A percentile compares a stretch with the other conserved stretches of the same genome.
phyloP scores from a whole-genome alignment of 768 basidiomycete species.

The Tylopilus felleus region DNA sequence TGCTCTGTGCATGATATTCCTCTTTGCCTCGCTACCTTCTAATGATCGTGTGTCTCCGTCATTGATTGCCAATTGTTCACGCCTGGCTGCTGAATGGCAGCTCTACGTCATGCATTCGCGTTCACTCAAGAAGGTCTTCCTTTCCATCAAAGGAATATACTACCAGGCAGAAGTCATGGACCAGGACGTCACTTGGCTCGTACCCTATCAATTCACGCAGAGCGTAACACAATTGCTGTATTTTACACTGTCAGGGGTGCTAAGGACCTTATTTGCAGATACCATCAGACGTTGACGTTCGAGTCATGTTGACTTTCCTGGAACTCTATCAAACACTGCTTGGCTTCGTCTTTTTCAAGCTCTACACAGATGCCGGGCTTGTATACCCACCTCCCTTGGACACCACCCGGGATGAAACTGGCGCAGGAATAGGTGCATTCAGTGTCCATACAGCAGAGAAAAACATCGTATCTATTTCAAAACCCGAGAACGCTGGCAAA shows the following conservation, averaged over 20 bases:
- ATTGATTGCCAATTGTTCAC: conserved; percentile 85
- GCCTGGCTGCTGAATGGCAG: conserved; percentile 94
- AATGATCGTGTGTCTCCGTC: conserved; percentile 75
- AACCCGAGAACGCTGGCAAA: conserved; percentile 19
- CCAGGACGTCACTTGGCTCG: conserved; percentile 91
- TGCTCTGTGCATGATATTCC: conserved; percentile 89
- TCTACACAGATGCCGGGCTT: conserved; percentile 92
- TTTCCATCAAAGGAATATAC: conserved; percentile 97
- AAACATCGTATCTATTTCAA: conserved; percentile 18
- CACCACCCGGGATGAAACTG: conserved; percentile 72
- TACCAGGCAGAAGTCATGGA: conserved; percentile 96
- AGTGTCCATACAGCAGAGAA: conserved; percentile 54
- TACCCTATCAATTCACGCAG: conserved; percentile 97
- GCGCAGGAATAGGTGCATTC: conserved; percentile 88
- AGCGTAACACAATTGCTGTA: conserved; percentile 48
- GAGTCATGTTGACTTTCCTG: conserved; percentile 96
- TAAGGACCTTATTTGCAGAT: conserved; percentile 49
- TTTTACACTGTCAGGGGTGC: neutral
- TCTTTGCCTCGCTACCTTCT: conserved; percentile 92
- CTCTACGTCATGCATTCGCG: conserved; percentile 88
- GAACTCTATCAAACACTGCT: conserved; percentile 97
- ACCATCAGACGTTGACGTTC: conserved; percentile 92
- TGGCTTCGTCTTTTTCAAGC: conserved; percentile 94
- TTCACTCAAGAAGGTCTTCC: conserved; percentile 84
- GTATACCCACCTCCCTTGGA: conserved; percentile 96